Conservation (phyloP, 306 rosid species). For the Dryas drummondii region DNA sequence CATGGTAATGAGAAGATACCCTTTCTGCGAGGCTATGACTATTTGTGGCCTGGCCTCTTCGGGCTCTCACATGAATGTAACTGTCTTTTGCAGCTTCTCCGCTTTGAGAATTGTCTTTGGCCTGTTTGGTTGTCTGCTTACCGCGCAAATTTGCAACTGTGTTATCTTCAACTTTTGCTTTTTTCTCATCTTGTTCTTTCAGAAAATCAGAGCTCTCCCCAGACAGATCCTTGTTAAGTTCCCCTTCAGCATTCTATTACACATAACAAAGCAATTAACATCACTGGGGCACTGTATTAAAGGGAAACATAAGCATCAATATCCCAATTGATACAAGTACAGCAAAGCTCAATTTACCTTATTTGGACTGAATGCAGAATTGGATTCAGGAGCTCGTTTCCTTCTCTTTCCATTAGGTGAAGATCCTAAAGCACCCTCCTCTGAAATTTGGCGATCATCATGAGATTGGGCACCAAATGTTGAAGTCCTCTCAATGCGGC, state of each 20-base stretch:
- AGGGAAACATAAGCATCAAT: slow-evolving; percentile 17
- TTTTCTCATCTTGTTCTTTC: slow-evolving; percentile 69
- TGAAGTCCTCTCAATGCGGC: slow-evolving; percentile 40
- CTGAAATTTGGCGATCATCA: slow-evolving; percentile 44
- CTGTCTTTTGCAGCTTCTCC: slow-evolving; percentile 74
- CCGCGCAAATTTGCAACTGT: slow-evolving; percentile 48
- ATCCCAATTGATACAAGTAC: slow-evolving; percentile 14
- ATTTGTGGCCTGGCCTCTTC: slow-evolving; percentile 99
- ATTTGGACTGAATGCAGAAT: slow-evolving; percentile 52
- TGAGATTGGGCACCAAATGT: slow-evolving; percentile 50
- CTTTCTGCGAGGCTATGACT: slow-evolving; percentile 99
- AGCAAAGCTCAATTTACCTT: slow-evolving; percentile 49
- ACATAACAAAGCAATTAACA: slow-evolving; percentile 29
- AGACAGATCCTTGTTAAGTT: slow-evolving; percentile 50
- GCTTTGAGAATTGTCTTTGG: slow-evolving; percentile 65
- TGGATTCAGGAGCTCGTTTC: slow-evolving; percentile 60
- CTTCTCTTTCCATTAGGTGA: slow-evolving; percentile 64
- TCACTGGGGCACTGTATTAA: slow-evolving; percentile 25
- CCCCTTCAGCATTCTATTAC: slow-evolving; percentile 67
- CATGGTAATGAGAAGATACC: slow-evolving; percentile 43
- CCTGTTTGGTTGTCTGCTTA: slow-evolving; percentile 63
- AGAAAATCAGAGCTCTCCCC: slow-evolving; percentile 52
- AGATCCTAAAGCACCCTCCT: slow-evolving; percentile 59
- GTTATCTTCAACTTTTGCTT: slow-evolving; percentile 54
- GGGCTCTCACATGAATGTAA: slow-evolving; percentile 95